Conservation (phyloP, 306 rosid genomes). For the apple (Malus domestica) region ASM211411v1 NC_041797.1:32495001-32495500, state of each 20-base stretch:
- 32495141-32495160: background rate
- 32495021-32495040: background rate
- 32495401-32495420: constrained; percentile 82
- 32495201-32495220: background rate
- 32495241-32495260: background rate
- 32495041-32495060: background rate
- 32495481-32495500: background rate
- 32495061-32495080: background rate
- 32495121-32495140: background rate
- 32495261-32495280: constrained; percentile 34
- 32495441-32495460: constrained; percentile 17
- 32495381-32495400: constrained; percentile 54
- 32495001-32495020: background rate
- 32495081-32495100: background rate
- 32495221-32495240: background rate
- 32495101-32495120: background rate
- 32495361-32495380: constrained; percentile 73
- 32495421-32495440: constrained; percentile 65
- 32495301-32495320: constrained; percentile 60
- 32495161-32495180: background rate
- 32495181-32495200: background rate
- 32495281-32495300: constrained; percentile 71
- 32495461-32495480: background rate
- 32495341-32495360: constrained; percentile 77
- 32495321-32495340: constrained; percentile 56